Conservation (phyloP, 495 filamentous ascomycete genomes). For the Extremus antarcticus region DNA sequence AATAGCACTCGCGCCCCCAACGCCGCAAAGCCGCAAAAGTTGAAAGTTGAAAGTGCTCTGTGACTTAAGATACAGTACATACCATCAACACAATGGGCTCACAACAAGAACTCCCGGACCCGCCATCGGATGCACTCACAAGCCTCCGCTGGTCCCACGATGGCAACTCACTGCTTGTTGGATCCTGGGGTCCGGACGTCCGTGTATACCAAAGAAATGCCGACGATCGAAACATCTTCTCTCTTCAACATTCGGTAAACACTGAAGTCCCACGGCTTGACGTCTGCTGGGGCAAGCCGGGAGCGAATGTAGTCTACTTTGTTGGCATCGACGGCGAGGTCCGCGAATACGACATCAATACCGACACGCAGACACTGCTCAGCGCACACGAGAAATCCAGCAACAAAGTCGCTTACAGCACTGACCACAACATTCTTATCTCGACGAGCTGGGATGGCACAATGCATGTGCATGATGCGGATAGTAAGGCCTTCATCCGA, state of each 20-base stretch:
- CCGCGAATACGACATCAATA: constrained; percentile 59
- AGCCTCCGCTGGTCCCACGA: constrained; percentile 73
- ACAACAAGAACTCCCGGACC: constrained; percentile 50
- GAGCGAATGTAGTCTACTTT: constrained; percentile 70
- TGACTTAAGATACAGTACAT: too few species aligned
- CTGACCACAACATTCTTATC: constrained; percentile 62
- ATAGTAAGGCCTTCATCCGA: constrained; percentile 37
- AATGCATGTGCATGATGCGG: constrained; percentile 66
- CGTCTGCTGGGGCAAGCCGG: constrained; percentile 70
- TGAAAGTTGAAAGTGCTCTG: too few species aligned
- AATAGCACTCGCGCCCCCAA: too few species aligned
- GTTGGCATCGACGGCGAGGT: constrained; percentile 80
- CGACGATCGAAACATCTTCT: constrained; percentile 39
- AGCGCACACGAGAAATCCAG: constrained; percentile 70
- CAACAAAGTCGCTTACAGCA: constrained; percentile 71
- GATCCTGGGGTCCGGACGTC: constrained; percentile 89
- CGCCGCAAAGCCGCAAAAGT: too few species aligned
- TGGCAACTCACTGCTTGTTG: constrained; percentile 63
- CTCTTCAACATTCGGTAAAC: constrained; percentile 31
- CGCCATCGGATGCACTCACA: constrained; percentile 83
- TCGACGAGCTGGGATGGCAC: constrained; percentile 90
- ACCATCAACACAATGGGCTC: constrained; percentile 14
- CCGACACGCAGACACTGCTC: constrained; percentile 58
- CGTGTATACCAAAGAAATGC: constrained; percentile 68
- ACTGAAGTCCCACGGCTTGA: constrained; percentile 72